Evolutionary conservation across 140 eudicot genomes (phyloP).

Genomic region (Senecio squalidus): DNA sequence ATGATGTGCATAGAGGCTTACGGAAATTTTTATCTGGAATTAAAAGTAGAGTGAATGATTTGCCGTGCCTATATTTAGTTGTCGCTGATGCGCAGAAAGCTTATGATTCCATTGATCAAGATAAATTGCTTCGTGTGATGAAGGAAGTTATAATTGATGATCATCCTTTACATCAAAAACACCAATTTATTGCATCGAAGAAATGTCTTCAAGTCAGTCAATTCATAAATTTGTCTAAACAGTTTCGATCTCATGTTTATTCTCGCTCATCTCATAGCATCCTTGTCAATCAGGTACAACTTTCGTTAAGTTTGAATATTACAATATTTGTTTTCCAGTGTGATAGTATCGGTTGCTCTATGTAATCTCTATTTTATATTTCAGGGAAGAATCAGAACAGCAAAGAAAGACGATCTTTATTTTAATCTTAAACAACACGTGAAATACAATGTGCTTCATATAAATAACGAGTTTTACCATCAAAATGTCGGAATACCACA

Average conservation of each 20-base stretch:
- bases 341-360: background rate
- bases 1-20: conserved; percentile 63
- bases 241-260: conserved; percentile 27
- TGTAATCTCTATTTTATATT: conserved; percentile 5
- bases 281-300: conserved; percentile 53
- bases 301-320: background rate
- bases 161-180: conserved; percentile 47
- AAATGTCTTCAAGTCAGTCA: conserved; percentile 37
- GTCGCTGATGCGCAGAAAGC: conserved; percentile 88
- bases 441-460: conserved; percentile 52
- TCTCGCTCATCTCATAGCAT: conserved; percentile 35
- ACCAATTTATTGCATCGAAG: conserved; percentile 42
- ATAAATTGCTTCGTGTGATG: conserved; percentile 68
- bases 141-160: conserved; percentile 47
- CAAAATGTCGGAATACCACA: conserved; percentile 94
- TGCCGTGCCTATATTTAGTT: conserved; percentile 51
- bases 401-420: conserved; percentile 41
- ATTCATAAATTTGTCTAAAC: conserved; percentile 18
- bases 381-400: conserved; percentile 51
- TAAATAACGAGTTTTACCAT: conserved; percentile 43
- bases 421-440: conserved; percentile 53
- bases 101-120: conserved; percentile 76
- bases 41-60: conserved; percentile 30
- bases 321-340: background rate
- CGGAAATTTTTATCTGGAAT: conserved; percentile 49